Evolutionary conservation across 306 rosid species (phyloP).

Genomic region (Ziziphus jujuba): DNA sequence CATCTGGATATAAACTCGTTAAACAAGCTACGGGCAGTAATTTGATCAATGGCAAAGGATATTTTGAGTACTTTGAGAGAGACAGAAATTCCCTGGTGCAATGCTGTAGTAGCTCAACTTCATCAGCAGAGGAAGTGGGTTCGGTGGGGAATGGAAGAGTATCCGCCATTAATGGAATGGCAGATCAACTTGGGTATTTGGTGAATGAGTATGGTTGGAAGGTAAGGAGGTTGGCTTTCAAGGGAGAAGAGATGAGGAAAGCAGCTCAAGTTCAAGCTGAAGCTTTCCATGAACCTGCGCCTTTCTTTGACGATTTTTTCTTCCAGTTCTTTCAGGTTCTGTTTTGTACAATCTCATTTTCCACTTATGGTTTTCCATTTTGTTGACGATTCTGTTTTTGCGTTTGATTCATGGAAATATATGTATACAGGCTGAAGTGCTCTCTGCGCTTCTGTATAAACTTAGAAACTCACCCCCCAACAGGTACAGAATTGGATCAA

Average conservation of each 20-base stretch:
- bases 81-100: conserved; percentile 27
- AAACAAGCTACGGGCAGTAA: conserved; percentile 6
- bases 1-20: conserved; percentile 1
- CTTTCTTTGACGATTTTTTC: conserved; percentile 65
- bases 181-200: conserved; percentile 35
- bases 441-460: conserved; percentile 70
- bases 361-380: neutral
- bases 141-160: conserved; percentile 14
- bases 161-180: conserved; percentile 2
- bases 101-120: conserved; percentile 34
- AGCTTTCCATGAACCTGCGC: conserved; percentile 70
- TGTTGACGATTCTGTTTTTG: neutral
- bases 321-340: conserved; percentile 72
- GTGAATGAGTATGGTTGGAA: conserved; percentile 71
- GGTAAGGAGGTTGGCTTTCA: conserved; percentile 56
- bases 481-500: conserved; percentile 42
- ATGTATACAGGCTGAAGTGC: conserved; percentile 71
- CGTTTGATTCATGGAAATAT: neutral
- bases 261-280: conserved; percentile 72
- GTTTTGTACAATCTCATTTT: neutral
- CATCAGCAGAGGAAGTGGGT: conserved; percentile 32
- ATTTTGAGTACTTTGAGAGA: neutral
- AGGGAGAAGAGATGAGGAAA: conserved; percentile 57
- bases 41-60: neutral
- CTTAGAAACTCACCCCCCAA: conserved; percentile 64